phyloP scores from a whole-genome alignment of 1,284 basidiomycete genomes.

The Boletus albobrunnescens region DNA sequence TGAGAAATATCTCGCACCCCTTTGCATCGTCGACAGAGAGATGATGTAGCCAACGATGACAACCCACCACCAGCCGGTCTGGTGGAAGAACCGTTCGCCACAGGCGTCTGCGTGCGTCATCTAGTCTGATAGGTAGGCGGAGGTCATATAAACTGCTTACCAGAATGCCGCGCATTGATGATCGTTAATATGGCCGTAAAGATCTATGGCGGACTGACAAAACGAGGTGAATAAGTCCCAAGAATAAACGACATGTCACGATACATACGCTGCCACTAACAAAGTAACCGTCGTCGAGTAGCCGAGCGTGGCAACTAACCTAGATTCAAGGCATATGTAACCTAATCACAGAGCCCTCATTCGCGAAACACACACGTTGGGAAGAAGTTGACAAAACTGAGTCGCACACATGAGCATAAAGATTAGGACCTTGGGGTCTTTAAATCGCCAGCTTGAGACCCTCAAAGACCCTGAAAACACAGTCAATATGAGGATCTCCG shows the following conservation, averaged over 20 bases:
- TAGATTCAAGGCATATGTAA: slow-evolving; percentile 20
- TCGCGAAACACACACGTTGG: slow-evolving; percentile 49
- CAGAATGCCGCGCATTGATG: slow-evolving; percentile 1
- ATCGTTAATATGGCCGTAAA: not conserved
- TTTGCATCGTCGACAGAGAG: slow-evolving; percentile 50
- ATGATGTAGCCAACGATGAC: slow-evolving; percentile 63
- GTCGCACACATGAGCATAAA: slow-evolving; percentile 56
- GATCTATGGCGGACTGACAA: not conserved
- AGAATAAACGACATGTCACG: not conserved
- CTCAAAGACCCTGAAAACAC: not conserved
- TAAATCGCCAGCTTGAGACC: not conserved
- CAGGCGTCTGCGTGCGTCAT: not conserved
- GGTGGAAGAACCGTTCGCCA: not conserved
- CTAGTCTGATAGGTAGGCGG: not conserved
- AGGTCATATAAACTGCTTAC: not conserved
- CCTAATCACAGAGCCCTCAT: not conserved
- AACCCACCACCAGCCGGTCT: slow-evolving; percentile 59
- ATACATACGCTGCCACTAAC: not conserved
- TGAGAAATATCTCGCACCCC: slow-evolving; percentile 56
- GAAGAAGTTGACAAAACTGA: slow-evolving; percentile 74
- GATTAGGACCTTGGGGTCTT: slow-evolving; percentile 45
- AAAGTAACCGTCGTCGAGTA: slow-evolving; percentile 33
- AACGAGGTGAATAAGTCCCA: not conserved
- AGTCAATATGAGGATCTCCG: not conserved
- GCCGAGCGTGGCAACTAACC: slow-evolving; percentile 62